These are phyloP conservation scores for Salvia sclarea DNA, from an alignment of 305 asterid species.

Conservation along the genomic window DNA sequence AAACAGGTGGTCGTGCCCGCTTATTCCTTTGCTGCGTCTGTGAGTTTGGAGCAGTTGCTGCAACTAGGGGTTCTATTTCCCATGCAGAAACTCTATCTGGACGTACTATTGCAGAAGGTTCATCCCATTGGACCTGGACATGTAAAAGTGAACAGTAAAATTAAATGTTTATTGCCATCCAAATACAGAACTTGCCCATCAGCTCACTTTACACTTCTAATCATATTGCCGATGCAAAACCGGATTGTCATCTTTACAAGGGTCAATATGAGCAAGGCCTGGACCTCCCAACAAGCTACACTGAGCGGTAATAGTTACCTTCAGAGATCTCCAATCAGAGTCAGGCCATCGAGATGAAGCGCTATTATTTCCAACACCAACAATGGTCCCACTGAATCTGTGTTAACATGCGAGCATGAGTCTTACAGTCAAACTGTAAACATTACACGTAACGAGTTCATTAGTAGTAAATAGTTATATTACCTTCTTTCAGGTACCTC, in stretches of 20 bases:
- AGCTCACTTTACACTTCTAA: neutral
- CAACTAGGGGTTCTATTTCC: slow-evolving; percentile 70
- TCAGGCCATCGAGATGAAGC: slow-evolving; percentile 74
- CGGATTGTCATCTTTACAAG: slow-evolving; percentile 2
- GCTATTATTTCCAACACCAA: slow-evolving; percentile 66
- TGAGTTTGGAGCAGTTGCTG: slow-evolving; percentile 48
- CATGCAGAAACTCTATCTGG: slow-evolving; percentile 81
- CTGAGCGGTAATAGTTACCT: slow-evolving; percentile 49
- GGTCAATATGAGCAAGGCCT: slow-evolving; percentile 10
- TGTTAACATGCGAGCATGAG: slow-evolving; percentile 27
- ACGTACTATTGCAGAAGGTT: slow-evolving; percentile 72
- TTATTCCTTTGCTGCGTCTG: slow-evolving; percentile 75
- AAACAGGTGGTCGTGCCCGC: slow-evolving; percentile 57
- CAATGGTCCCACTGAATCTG: slow-evolving; percentile 97
- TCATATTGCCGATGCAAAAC: slow-evolving; percentile 19
- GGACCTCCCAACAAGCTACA: neutral
- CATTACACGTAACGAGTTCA: neutral
- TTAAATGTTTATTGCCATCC: slow-evolving; percentile 14
- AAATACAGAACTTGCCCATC: slow-evolving; percentile 15
- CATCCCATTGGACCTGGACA: slow-evolving; percentile 92
- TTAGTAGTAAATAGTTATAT: slow-evolving; percentile 2
- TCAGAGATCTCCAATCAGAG: slow-evolving; percentile 90
- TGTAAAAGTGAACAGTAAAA: slow-evolving; percentile 8
- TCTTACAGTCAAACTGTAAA: neutral
- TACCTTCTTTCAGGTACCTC: slow-evolving; percentile 98